phyloP scores from a whole-genome alignment of 2,329 filamentous ascomycete genomes.

The Curvularia hawaiiensis region DNA sequence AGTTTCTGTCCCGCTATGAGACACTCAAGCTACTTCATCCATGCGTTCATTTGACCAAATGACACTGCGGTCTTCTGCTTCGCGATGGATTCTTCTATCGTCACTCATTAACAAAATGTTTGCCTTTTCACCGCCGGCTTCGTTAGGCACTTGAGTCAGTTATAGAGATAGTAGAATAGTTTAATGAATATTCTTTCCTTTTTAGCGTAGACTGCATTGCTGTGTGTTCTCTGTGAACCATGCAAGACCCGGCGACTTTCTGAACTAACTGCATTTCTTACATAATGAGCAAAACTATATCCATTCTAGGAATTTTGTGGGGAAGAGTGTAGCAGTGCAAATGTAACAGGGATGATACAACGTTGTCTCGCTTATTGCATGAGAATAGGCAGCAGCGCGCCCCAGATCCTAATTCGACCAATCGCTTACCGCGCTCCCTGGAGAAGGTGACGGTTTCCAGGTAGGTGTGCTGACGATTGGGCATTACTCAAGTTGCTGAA shows the following conservation, averaged over 20 bases:
- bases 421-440: neutral
- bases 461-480: neutral
- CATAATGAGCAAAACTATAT: neutral
- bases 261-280: too few species aligned
- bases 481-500: neutral
- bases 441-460: neutral
- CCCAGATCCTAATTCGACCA: neutral
- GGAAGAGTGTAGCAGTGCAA: neutral
- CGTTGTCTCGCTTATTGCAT: neutral
- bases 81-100: neutral
- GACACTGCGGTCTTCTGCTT: neutral
- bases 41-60: neutral
- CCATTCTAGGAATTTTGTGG: neutral
- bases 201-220: neutral
- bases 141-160: neutral
- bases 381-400: constrained; percentile 1
- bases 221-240: neutral
- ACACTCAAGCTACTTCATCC: neutral
- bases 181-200: constrained; percentile 4
- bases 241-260: too few species aligned
- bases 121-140: neutral
- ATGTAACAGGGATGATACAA: neutral
- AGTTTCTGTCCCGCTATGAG: neutral
- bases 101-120: constrained; percentile 9
- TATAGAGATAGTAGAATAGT: constrained; percentile 2